Evolutionary conservation across 2,329 filamentous ascomycete species (phyloP), one percentile per base, ranked within the genome.

Genomic region (Neofusicoccum cordaticola): DNA sequence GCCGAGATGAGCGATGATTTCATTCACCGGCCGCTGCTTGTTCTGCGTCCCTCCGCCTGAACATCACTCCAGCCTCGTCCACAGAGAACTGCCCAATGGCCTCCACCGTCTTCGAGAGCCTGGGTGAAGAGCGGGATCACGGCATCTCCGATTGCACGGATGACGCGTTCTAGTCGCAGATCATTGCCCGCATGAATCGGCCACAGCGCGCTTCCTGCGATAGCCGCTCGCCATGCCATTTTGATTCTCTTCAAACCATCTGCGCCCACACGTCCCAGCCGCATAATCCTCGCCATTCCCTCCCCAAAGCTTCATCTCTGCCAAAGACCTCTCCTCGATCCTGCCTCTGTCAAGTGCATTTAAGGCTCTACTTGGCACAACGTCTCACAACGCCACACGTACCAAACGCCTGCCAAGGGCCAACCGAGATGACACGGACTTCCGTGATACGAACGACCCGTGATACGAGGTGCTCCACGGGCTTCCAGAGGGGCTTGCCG

Each of bases 391-490:
- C 41, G 56, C 56, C 42, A 60, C 41, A 60, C 52, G 35, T 42
- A n/a, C 35, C 52, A 31, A 9, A 27, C 42, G 22, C 15, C 13
- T 31, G 50, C 50, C 50, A 52, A 52, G 34, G 31, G 37, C 37
- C 27, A 52, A 52, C 56, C 56, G 56, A 60, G 44, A 60, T 60
- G 56, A 60, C 56, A 60, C 56, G 56, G 56, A 45, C 56, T 60
- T 60, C 41, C 53, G 42, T 45, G 42, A 44, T 47, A 31, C 53
- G 39, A 19, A 22, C 39, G 39, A 57, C 19, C 39, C 56, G 41
- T 37, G 17, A 60, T 47, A 60, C 27, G 41, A 60, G 56, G 17
- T 15, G 27, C 27, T 37, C 56, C 31, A 51, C 13, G 27, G 19
- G n/a, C 13, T 22, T 34, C 35, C 15, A n/a, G 41, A 41, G 39